These are phyloP conservation scores for Globisporangium sylvaticum DNA, from an alignment of 352 stramenopile species.

Conservation along the genomic window DNA sequence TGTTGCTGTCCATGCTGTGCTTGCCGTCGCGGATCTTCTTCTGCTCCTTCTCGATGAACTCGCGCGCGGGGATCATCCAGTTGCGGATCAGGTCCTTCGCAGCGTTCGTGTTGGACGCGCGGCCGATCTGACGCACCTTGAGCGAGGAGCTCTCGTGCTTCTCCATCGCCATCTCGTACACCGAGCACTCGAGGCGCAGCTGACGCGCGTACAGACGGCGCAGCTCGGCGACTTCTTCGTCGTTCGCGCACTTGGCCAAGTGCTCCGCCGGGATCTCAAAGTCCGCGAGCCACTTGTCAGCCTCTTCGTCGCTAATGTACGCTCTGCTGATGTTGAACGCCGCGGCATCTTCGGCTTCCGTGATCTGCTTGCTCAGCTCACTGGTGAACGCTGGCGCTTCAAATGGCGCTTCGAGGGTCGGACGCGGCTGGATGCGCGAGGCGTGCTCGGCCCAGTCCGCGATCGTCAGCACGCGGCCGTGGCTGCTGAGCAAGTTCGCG, in stretches of 20 bases:
- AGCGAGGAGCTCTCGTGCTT: not conserved
- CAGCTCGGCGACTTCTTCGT: not conserved
- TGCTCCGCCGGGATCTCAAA: not conserved
- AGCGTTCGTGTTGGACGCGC: not conserved
- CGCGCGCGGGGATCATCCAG: not conserved
- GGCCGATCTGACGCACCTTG: not conserved
- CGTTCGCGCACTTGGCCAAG: not conserved
- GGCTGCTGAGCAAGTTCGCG: not conserved
- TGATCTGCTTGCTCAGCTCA: not conserved
- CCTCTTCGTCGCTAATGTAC: not conserved
- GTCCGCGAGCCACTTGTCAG: not conserved
- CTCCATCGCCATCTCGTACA: not conserved
- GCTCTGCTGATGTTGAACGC: not conserved
- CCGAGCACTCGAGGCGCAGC: not conserved
- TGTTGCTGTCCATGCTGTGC: not conserved
- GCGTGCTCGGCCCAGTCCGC: not conserved
- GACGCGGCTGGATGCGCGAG: not conserved
- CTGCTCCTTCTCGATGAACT: not conserved
- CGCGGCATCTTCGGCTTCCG: not conserved
- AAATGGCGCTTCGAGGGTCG: not conserved
- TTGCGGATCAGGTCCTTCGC: not conserved
- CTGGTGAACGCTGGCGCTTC: not conserved
- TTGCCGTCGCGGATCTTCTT: not conserved
- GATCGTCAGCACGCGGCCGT: not conserved
- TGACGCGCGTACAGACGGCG: not conserved